phyloP scores from a whole-genome alignment of 257 asterid species.

The Marsdenia floribunda region DNA sequence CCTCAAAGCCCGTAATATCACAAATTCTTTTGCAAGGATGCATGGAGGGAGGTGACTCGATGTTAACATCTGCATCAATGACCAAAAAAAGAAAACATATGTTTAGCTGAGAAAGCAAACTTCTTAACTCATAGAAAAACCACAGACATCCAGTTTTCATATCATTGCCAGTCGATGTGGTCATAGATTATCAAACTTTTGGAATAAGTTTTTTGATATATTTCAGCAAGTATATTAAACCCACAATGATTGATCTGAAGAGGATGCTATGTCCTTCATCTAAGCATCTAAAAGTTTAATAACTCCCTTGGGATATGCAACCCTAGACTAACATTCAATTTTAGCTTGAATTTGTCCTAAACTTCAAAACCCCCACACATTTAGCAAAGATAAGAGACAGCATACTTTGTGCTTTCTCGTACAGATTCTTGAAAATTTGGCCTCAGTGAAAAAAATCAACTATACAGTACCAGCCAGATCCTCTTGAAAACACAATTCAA shows the following conservation, averaged over 20 bases:
- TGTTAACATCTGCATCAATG: slow-evolving; percentile 52
- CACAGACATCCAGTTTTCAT: neutral
- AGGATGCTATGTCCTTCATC: neutral
- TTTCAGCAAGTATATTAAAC: neutral
- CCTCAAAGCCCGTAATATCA: slow-evolving; percentile 93
- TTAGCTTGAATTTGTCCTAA: neutral
- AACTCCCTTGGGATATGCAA: no score
- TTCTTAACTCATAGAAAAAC: neutral
- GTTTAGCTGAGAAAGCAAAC: neutral
- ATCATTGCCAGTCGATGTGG: neutral
- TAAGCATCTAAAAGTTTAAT: no score
- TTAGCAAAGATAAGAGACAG: neutral
- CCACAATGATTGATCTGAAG: neutral
- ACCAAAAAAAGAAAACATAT: neutral
- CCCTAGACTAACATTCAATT: neutral
- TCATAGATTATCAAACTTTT: neutral
- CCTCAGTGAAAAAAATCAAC: neutral
- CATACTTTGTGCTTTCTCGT: neutral
- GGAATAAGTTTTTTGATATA: neutral
- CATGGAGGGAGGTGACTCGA: slow-evolving; percentile 80
- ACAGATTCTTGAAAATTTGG: neutral
- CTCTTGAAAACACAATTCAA: neutral
- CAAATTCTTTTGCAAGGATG: slow-evolving; percentile 85
- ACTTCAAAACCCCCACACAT: neutral
- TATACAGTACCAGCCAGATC: neutral